Evolutionary conservation across 176 grass and related monocot species (phyloP), one percentile per base, ranked within the genome.

Genomic region (Metroxylon sagu): DNA sequence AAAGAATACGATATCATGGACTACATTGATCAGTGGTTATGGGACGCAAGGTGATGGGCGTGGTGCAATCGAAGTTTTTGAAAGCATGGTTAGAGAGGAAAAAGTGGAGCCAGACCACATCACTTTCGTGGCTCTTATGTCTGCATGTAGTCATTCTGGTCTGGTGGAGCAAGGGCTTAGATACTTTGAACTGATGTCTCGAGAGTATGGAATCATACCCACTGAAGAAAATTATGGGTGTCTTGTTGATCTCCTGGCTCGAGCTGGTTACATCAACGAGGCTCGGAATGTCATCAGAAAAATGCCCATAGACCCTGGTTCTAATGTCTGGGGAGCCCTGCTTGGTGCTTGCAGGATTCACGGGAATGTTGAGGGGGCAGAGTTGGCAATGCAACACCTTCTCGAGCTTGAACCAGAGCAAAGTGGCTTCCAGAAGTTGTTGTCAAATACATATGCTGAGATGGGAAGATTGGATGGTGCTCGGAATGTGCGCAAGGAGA

Each of bases 131-230:
- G 74, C 63, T 2, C 74, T 77, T 1, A 54, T 77, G 19, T 77
- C 74, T 62, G 74, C 74, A 16, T 77, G 74, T n/a, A 77, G 74
- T 60, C 74, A 77, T 61, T 77, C 74, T 53, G 74, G 74, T 29
- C 57, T 77, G 1, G 18, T 77, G 5, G 26, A 62, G 54, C 54
- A 68, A 77, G 74, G 74, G 27, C 54, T 77, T 18, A 53, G 30
- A 29, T 77, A 77, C 48, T 77, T 54, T 49, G 54, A 69, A 54
- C 17, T 69, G 26, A 77, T 77, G 74, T 54, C 18, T 58, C 49
- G 26, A 52, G 55, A 68, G 5, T 77, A 52, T 52, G 25, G 64
- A 17, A 77, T 77, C 4, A 48, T 62, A 48, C 74, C 74, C 0
- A 61, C 64, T 48, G 18, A 69, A 69, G 74, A 77, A 68, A 69